These are phyloP conservation scores for Tolypocladium album DNA, from an alignment of 2,329 filamentous ascomycete genomes.

Conservation along the genomic window DNA sequence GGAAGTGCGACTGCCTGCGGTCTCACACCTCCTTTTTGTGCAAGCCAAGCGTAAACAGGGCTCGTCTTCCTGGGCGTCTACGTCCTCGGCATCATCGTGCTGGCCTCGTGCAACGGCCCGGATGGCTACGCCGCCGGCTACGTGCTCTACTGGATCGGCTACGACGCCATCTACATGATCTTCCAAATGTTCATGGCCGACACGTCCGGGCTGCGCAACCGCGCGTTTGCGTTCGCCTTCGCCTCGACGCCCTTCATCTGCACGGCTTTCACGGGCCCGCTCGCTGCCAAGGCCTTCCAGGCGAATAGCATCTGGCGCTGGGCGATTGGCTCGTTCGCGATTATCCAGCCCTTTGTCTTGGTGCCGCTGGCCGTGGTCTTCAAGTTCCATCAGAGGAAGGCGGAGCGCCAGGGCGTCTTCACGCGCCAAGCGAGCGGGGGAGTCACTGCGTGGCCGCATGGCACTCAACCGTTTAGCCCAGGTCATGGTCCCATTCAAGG, in stretches of 20 bases:
- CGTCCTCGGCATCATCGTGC: constrained; percentile 44
- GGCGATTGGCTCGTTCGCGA: constrained; percentile 57
- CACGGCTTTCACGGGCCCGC: constrained; percentile 52
- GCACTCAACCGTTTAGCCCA: too few relatives aligned
- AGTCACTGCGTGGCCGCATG: too few relatives aligned
- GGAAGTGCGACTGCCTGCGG: too few relatives aligned
- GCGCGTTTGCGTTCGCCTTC: constrained; percentile 47
- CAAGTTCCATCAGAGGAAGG: constrained; percentile 44
- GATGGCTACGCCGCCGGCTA: constrained; percentile 42
- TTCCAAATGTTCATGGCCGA: constrained; percentile 58
- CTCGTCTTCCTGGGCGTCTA: constrained; percentile 38
- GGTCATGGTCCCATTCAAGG: too few relatives aligned
- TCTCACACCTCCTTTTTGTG: too few relatives aligned
- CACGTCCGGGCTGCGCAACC: constrained; percentile 54
- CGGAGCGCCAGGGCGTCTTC: constrained; percentile 37
- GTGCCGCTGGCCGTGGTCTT: constrained; percentile 51
- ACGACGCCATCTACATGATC: constrained; percentile 46
- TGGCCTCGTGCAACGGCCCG: constrained; percentile 42
- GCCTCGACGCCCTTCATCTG: constrained; percentile 54
- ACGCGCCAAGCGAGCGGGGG: constrained; percentile 19
- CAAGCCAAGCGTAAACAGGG: too few relatives aligned
- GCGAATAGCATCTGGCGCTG: constrained; percentile 39
- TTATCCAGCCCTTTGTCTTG: constrained; percentile 50
- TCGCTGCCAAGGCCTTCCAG: constrained; percentile 43
- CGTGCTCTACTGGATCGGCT: constrained; percentile 55